Evolutionary conservation across 2,329 filamentous ascomycete genomes (phyloP).

Genomic region (Plenodomus tracheiphilus): DNA sequence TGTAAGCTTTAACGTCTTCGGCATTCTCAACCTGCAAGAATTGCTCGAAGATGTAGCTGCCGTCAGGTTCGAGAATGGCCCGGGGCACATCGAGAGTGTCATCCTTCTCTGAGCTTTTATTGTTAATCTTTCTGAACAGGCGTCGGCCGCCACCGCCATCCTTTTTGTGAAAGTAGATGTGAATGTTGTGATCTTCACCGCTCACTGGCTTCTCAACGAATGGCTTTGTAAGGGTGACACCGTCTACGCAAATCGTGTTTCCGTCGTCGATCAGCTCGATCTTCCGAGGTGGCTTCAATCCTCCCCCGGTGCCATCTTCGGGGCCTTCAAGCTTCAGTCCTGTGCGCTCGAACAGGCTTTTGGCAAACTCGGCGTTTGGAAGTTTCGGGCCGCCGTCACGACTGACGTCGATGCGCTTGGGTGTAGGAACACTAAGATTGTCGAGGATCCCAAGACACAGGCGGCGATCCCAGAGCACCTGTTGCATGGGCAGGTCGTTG

Average conservation of each 20-base stretch:
- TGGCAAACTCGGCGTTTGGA: constrained; percentile 76
- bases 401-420: constrained; percentile 85
- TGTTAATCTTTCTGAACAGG: constrained; percentile 95
- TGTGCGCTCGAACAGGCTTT: constrained; percentile 78
- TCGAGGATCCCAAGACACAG: constrained; percentile 87
- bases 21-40: constrained; percentile 96
- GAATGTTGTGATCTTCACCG: constrained; percentile 97
- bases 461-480: constrained; percentile 92
- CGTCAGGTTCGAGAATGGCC: constrained; percentile 75
- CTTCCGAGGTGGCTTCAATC: constrained; percentile 60
- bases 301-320: constrained; percentile 67
- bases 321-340: constrained; percentile 74
- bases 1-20: constrained; percentile 98
- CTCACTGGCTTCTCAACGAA: constrained; percentile 99
- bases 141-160: constrained; percentile 87
- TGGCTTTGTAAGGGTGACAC: constrained; percentile 78
- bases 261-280: constrained; percentile 89
- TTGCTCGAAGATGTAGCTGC: constrained; percentile 95
- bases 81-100: constrained; percentile 74
- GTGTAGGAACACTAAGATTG: constrained; percentile 85
- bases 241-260: constrained; percentile 87
- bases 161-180: constrained; percentile 92
- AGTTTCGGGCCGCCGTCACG: constrained; percentile 86
- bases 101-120: constrained; percentile 97
- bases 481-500: constrained; percentile 97